Evolutionary conservation across 345 rosid genomes (phyloP).

Genomic region (Eucalyptus brandiana): DNA sequence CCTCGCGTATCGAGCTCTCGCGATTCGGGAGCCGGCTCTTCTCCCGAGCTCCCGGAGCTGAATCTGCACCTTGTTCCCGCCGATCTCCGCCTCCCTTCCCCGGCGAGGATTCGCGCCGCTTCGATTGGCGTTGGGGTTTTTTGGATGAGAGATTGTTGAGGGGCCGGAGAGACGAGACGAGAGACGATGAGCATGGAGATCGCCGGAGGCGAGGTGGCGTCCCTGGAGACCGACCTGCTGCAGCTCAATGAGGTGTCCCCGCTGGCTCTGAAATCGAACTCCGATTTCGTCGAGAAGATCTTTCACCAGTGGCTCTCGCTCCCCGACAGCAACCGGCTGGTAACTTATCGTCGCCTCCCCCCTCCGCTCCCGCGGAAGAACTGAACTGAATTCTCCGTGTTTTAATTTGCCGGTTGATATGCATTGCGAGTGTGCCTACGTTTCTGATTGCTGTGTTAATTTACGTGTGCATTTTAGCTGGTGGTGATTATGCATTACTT

Average conservation of each 20-base stretch:
- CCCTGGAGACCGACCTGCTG: slow-evolving; percentile 52
- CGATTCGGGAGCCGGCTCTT: background rate
- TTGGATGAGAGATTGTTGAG: background rate
- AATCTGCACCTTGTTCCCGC: background rate
- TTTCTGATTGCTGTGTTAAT: background rate
- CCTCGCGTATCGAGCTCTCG: background rate
- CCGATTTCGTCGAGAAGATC: slow-evolving; percentile 43
- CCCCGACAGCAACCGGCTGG: slow-evolving; percentile 55
- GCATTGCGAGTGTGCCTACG: background rate
- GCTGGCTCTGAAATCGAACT: slow-evolving; percentile 27
- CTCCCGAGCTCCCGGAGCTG: background rate
- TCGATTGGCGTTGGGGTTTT: background rate
- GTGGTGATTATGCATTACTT: background rate
- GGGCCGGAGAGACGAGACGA: background rate
- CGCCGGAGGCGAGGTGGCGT: slow-evolving; percentile 16
- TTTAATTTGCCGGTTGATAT: background rate
- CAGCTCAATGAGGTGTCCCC: slow-evolving; percentile 69
- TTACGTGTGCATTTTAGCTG: background rate
- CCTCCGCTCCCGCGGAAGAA: background rate
- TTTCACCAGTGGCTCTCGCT: slow-evolving; percentile 88
- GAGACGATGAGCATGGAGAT: background rate
- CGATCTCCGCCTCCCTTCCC: background rate
- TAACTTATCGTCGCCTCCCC: slow-evolving; percentile 9
- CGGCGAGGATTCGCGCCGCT: background rate
- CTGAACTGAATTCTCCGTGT: background rate